These are phyloP conservation scores for Biancaea sappan DNA, from an alignment of 306 rosid genomes.

Conservation along the genomic window DNA sequence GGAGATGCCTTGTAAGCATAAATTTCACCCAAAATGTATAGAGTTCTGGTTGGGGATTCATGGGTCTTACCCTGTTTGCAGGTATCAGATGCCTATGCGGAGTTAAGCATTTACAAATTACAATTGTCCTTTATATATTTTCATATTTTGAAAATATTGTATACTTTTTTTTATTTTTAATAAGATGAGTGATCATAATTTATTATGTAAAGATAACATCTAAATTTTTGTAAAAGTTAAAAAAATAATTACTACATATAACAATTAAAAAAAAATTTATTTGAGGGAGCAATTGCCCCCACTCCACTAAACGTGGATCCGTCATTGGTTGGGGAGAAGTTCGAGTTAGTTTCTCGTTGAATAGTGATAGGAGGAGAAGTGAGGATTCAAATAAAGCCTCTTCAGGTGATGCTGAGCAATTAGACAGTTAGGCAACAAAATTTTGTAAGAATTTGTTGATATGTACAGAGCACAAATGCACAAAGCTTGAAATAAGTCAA, in stretches of 20 bases:
- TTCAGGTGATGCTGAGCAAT: constrained; percentile 26
- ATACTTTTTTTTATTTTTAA: too few relatives aligned
- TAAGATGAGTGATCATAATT: too few relatives aligned
- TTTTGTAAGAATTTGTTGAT: neutral
- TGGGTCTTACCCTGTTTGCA: constrained; percentile 84
- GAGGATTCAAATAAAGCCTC: constrained; percentile 38
- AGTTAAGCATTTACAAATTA: too few relatives aligned
- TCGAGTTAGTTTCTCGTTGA: constrained; percentile 66
- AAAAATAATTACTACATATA: too few relatives aligned
- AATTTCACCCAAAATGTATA: constrained; percentile 63
- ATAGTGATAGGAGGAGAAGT: constrained; percentile 36
- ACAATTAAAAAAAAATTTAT: too few relatives aligned
- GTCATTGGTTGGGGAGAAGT: constrained; percentile 50
- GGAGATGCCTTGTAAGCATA: constrained; percentile 81
- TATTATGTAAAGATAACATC: too few relatives aligned
- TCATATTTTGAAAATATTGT: too few relatives aligned
- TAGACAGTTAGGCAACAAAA: constrained; percentile 31
- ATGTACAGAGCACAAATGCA: constrained; percentile 25
- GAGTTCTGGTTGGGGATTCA: constrained; percentile 79
- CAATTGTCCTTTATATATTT: too few relatives aligned
- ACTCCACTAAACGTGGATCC: too few relatives aligned
- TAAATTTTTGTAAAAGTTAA: too few relatives aligned
- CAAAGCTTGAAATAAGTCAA: constrained; percentile 20
- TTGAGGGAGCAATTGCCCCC: too few relatives aligned
- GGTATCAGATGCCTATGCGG: constrained; percentile 68